Conservation (phyloP, 345 rosid genomes). For the Citrus inodora region DNA sequence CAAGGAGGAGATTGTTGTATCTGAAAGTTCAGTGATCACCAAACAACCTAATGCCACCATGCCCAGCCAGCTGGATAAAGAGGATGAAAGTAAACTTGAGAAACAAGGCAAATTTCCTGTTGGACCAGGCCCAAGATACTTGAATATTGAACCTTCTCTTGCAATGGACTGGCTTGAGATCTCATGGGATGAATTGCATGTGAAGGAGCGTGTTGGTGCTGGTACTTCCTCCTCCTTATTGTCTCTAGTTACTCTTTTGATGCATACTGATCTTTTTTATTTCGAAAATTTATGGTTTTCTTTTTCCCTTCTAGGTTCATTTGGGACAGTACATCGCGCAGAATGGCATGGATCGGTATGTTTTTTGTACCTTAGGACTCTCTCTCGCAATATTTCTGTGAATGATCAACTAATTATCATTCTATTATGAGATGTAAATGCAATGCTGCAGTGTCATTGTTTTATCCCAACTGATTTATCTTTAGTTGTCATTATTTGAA, state of each 20-base stretch:
- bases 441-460: neutral
- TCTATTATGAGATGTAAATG: neutral
- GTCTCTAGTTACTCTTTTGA: neutral
- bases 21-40: conserved; percentile 26
- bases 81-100: conserved; percentile 36
- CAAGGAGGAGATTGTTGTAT: conserved; percentile 33
- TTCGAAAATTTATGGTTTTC: neutral
- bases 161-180: conserved; percentile 99
- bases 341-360: conserved; percentile 99
- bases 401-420: neutral
- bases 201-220: conserved; percentile 95
- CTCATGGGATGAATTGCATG: conserved; percentile 82
- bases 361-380: conserved; percentile 11
- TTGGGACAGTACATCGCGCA: conserved; percentile 98
- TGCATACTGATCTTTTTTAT: neutral
- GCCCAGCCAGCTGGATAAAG: conserved; percentile 34
- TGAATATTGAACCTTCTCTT: conserved; percentile 87
- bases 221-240: conserved; percentile 43
- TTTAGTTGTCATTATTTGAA: neutral
- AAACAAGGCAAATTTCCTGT: conserved; percentile 35
- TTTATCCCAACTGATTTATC: neutral
- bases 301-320: conserved; percentile 58
- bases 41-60: conserved; percentile 34
- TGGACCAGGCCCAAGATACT: conserved; percentile 49
- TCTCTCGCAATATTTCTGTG: neutral